A percentile compares a stretch with the other conserved stretches of the same genome.
phyloP scores from a whole-genome alignment of 2,329 filamentous ascomycete species.

The Fusarium caatingaense region DNA sequence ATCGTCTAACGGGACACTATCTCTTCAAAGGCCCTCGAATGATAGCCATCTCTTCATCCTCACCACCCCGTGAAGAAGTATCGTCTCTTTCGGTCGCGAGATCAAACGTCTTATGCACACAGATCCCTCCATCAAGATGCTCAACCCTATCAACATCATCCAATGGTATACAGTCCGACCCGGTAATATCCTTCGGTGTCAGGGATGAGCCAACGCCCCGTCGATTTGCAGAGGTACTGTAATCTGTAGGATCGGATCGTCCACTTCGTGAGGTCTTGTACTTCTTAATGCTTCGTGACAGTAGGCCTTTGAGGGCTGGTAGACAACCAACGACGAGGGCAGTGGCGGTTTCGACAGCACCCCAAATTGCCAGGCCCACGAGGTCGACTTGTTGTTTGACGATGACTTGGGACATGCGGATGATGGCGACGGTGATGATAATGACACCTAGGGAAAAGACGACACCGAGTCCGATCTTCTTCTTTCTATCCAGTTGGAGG shows the following conservation, averaged over 20 bases:
- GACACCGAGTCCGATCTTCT: conserved; percentile 23
- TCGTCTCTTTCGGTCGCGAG: conserved; percentile 1
- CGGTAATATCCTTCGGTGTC: background rate
- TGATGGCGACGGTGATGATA: conserved; percentile 17
- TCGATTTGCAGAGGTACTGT: conserved; percentile 5
- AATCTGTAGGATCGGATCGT: conserved; percentile 7
- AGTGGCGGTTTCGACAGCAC: conserved; percentile 24
- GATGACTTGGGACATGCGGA: conserved; percentile 31
- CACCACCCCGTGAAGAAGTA: conserved; percentile 3
- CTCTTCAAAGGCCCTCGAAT: background rate
- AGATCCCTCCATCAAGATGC: conserved; percentile 14
- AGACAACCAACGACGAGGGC: conserved; percentile 25
- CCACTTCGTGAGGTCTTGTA: conserved; percentile 11
- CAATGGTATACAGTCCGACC: conserved; percentile 17
- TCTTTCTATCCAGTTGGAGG: conserved; percentile 22
- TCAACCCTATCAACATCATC: conserved; percentile 5
- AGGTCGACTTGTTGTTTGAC: conserved; percentile 20
- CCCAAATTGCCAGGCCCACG: conserved; percentile 24
- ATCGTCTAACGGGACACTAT: background rate
- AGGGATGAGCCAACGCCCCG: conserved; percentile 12
- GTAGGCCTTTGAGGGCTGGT: conserved; percentile 19
- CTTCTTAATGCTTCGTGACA: conserved; percentile 19
- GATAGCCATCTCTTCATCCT: conserved; percentile 16
- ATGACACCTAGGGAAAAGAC: conserved; percentile 23
- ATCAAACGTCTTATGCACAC: conserved; percentile 25